These are phyloP conservation scores for Pseudozyma pruni DNA, from an alignment of 1,284 basidiomycete genomes.

Conservation along the genomic window DNA sequence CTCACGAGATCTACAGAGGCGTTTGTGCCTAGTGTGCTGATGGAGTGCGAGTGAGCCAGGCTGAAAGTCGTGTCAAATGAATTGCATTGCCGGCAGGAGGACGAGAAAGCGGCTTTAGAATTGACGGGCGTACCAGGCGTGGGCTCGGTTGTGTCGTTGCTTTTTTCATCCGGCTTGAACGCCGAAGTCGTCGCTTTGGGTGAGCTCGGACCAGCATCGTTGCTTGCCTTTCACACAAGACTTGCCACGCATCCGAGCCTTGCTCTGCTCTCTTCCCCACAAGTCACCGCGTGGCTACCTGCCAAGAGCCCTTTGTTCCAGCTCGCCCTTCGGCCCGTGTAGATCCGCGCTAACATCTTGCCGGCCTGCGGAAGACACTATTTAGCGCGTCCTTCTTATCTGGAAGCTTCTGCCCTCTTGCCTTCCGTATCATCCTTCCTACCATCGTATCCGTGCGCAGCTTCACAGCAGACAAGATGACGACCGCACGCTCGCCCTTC, in stretches of 20 bases:
- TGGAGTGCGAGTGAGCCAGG: too few species aligned
- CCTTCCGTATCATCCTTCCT: background rate
- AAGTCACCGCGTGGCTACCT: too few species aligned
- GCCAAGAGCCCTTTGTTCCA: too few species aligned
- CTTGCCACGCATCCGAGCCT: too few species aligned
- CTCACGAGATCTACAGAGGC: too few species aligned
- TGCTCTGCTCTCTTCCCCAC: too few species aligned
- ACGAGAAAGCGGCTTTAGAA: background rate
- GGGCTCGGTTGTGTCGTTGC: background rate
- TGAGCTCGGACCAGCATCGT: constrained; percentile 8
- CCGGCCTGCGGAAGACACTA: too few species aligned
- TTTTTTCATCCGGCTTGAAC: constrained; percentile 5
- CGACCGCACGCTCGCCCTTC: constrained; percentile 22
- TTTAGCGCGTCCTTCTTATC: too few species aligned
- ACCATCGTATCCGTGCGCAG: background rate
- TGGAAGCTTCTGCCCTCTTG: background rate
- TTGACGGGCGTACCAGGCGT: background rate
- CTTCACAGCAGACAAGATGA: background rate
- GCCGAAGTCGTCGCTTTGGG: background rate
- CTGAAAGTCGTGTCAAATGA: background rate
- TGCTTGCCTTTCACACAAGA: background rate
- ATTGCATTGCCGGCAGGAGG: constrained; percentile 7
- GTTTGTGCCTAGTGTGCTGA: too few species aligned
- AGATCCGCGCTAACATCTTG: too few species aligned
- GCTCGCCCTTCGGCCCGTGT: too few species aligned